These are phyloP conservation scores for Aspergillus puulaauensis DNA, from an alignment of 2,329 filamentous ascomycete genomes.

Conservation along the genomic window DNA sequence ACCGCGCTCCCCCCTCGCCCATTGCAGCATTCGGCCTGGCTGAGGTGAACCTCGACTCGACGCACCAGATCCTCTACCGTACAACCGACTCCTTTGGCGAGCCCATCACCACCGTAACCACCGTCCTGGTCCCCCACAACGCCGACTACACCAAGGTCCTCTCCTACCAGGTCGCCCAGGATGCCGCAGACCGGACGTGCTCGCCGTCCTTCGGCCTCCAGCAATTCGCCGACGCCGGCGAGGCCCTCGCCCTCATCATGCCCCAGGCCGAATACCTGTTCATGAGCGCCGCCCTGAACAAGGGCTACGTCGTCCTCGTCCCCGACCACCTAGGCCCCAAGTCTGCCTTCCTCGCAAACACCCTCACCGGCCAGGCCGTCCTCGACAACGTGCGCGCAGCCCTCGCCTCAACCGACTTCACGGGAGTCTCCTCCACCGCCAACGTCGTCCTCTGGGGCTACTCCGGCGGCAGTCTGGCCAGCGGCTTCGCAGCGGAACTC, in stretches of 20 bases:
- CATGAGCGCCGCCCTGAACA: constrained; percentile 38
- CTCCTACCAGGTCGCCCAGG: constrained; percentile 44
- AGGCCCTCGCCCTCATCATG: constrained; percentile 31
- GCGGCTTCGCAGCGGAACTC: constrained; percentile 18
- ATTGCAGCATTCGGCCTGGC: constrained; percentile 23
- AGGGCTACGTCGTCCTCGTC: constrained; percentile 49
- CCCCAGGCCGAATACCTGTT: constrained; percentile 36
- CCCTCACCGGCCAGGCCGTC: constrained; percentile 44
- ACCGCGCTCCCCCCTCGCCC: constrained; percentile 22
- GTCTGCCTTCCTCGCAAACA: constrained; percentile 45
- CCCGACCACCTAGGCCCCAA: constrained; percentile 50
- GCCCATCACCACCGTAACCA: constrained; percentile 40
- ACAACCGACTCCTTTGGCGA: constrained; percentile 39
- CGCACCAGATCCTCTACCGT: constrained; percentile 42
- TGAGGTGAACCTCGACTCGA: constrained; percentile 21
- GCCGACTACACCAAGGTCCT: constrained; percentile 30
- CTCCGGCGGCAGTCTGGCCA: constrained; percentile 51
- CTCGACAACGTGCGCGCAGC: constrained; percentile 47
- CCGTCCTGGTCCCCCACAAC: constrained; percentile 39
- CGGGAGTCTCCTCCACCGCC: constrained; percentile 33
- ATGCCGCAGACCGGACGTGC: constrained; percentile 27
- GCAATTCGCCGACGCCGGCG: constrained; percentile 34
- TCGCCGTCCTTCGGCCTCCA: constrained; percentile 29
- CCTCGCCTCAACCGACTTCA: constrained; percentile 25
- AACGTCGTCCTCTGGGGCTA: constrained; percentile 55